These are phyloP conservation scores for Penicillium robsamsonii DNA, from an alignment of 495 filamentous ascomycete species.

Conservation along the genomic window DNA sequence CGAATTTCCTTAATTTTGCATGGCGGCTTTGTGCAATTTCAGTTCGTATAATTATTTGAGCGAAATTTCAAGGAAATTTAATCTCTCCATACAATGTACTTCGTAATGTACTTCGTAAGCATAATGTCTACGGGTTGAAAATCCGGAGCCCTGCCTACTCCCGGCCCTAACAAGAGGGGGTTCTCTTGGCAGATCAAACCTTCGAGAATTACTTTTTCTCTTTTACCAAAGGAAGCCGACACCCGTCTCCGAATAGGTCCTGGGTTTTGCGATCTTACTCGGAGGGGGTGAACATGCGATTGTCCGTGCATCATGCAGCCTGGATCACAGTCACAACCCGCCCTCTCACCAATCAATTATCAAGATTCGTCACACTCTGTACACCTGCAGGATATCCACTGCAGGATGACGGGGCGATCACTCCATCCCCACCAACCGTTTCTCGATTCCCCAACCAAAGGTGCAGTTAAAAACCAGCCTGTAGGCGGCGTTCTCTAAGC, in stretches of 20 bases:
- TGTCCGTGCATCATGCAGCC: conserved; percentile 36
- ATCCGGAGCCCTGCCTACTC: not conserved
- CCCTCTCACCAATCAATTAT: conserved; percentile 30
- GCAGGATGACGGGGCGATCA: conserved; percentile 14
- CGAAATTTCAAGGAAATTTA: not conserved
- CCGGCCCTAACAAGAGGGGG: conserved; percentile 2
- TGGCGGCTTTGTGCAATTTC: not conserved
- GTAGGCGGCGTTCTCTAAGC: conserved; percentile 27
- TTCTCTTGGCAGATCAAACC: not conserved
- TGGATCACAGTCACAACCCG: conserved; percentile 42
- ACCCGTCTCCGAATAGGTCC: not conserved
- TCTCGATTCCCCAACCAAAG: not conserved
- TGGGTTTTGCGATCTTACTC: not conserved
- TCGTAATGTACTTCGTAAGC: too few relatives aligned
- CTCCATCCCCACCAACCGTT: conserved; percentile 15
- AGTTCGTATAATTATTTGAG: not conserved
- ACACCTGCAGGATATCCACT: conserved; percentile 19
- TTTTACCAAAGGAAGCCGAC: not conserved
- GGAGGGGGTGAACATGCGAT: conserved; percentile 11
- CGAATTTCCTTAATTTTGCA: conserved; percentile 4
- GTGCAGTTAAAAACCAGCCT: conserved; percentile 15
- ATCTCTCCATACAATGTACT: too few relatives aligned
- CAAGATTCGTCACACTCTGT: conserved; percentile 27
- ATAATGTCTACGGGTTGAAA: not conserved
- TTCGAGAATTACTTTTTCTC: not conserved